Evolutionary conservation across 1,139 yeast genomes (phyloP).

Genomic region (Pichia sp.): DNA sequence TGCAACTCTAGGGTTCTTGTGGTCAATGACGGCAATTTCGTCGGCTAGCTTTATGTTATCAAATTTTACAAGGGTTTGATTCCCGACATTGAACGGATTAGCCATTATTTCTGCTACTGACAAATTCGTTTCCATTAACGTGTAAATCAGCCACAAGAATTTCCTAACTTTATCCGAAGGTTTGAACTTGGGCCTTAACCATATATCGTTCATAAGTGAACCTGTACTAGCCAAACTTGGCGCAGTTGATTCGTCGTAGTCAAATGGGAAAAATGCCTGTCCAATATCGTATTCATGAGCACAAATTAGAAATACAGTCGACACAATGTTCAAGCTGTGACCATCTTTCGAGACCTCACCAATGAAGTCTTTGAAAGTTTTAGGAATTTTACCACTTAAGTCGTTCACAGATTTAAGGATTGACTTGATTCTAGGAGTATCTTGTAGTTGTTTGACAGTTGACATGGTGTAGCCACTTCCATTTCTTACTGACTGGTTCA

Average conservation of each 20-base stretch:
- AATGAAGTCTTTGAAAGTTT: slow-evolving; percentile 27
- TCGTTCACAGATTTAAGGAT: slow-evolving; percentile 68
- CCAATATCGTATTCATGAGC: slow-evolving; percentile 44
- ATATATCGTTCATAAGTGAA: slow-evolving; percentile 32
- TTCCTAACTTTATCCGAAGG: slow-evolving; percentile 67
- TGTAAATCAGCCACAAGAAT: slow-evolving; percentile 79
- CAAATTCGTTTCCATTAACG: slow-evolving; percentile 71
- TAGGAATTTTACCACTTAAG: slow-evolving; percentile 28
- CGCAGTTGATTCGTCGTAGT: slow-evolving; percentile 13
- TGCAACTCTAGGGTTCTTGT: slow-evolving; percentile 9
- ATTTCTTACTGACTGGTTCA: slow-evolving; percentile 17
- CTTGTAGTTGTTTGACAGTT: slow-evolving; percentile 70
- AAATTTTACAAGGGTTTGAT: background rate
- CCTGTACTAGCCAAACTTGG: slow-evolving; percentile 24
- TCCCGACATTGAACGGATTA: slow-evolving; percentile 52
- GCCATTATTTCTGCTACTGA: slow-evolving; percentile 45
- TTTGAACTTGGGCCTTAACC: slow-evolving; percentile 34
- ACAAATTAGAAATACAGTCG: slow-evolving; percentile 69
- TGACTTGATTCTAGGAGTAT: slow-evolving; percentile 88
- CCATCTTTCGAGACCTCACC: slow-evolving; percentile 14
- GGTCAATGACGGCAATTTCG: slow-evolving; percentile 10
- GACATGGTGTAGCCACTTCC: slow-evolving; percentile 30
- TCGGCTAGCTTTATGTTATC: slow-evolving; percentile 24
- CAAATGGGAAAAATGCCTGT: slow-evolving; percentile 25
- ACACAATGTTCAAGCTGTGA: slow-evolving; percentile 47